Percentiles rank a stretch among this genome's conserved stretches.
Conservation (phyloP, 2,329 filamentous ascomycete genomes). For the Ceratocystis harringtonii region DNA sequence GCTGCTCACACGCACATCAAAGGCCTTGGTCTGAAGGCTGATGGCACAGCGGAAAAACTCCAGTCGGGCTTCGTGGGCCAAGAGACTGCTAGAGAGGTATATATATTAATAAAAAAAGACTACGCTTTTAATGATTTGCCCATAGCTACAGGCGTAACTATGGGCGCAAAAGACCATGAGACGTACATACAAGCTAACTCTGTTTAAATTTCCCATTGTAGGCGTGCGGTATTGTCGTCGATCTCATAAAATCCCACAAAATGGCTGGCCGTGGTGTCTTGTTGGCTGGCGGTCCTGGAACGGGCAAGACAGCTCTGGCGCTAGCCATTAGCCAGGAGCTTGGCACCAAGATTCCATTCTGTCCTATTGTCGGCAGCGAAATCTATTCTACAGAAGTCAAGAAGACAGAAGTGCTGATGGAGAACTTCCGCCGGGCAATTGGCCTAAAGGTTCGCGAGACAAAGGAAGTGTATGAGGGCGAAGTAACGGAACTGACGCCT, state of each 20-base stretch:
- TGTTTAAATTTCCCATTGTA: constrained; percentile 23
- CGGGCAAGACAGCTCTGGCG: constrained; percentile 91
- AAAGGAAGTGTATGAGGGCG: constrained; percentile 97
- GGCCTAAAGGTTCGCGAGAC: constrained; percentile 94
- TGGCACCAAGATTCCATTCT: constrained; percentile 96
- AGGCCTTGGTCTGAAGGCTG: constrained; percentile 69
- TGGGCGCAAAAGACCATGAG: neutral
- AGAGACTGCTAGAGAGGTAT: constrained; percentile 68
- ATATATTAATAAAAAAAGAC: constrained; percentile 21
- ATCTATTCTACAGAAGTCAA: constrained; percentile 97
- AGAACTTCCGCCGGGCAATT: constrained; percentile 95
- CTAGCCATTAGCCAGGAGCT: constrained; percentile 93
- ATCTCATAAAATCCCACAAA: constrained; percentile 89
- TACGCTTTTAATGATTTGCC: neutral
- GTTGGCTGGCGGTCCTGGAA: constrained; percentile 85
- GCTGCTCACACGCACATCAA: constrained; percentile 97
- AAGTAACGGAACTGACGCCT: constrained; percentile 92
- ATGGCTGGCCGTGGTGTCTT: constrained; percentile 93
- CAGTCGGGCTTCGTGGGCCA: constrained; percentile 83
- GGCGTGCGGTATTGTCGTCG: constrained; percentile 92
- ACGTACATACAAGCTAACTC: constrained; percentile 1
- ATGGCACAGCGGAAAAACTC: constrained; percentile 72
- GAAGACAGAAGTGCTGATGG: constrained; percentile 98
- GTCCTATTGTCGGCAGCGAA: constrained; percentile 94
- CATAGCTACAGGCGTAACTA: neutral